These are phyloP conservation scores for Colletotrichum eleusines DNA, from an alignment of 2,329 filamentous ascomycete genomes.

Conservation along the genomic window DNA sequence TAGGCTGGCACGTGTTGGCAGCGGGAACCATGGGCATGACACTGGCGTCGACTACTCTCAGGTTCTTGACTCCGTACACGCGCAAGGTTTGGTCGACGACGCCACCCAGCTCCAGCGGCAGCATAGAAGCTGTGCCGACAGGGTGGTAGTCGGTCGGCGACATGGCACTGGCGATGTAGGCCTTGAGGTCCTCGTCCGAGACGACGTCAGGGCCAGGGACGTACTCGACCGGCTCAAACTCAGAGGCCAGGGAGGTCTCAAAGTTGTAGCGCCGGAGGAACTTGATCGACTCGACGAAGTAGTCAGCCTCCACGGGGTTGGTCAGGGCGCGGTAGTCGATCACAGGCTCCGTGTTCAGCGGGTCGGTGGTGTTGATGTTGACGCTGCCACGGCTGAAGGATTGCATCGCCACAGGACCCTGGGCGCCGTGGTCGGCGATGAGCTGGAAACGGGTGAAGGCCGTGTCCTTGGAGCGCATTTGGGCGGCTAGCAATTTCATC, in stretches of 20 bases:
- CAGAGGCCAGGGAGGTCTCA: constrained; percentile 51
- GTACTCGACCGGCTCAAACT: constrained; percentile 50
- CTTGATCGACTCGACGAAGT: constrained; percentile 53
- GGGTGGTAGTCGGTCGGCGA: constrained; percentile 56
- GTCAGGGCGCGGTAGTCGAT: constrained; percentile 55
- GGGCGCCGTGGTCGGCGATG: constrained; percentile 42
- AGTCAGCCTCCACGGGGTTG: constrained; percentile 54
- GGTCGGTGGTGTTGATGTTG: constrained; percentile 54
- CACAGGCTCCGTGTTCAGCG: constrained; percentile 50
- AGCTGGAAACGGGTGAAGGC: constrained; percentile 50
- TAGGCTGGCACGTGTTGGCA: constrained; percentile 50
- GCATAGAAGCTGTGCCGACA: constrained; percentile 62
- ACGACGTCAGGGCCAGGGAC: constrained; percentile 49
- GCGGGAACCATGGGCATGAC: constrained; percentile 48
- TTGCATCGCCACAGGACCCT: constrained; percentile 48
- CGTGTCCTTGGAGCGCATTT: constrained; percentile 51
- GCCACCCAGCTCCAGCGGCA: constrained; percentile 54
- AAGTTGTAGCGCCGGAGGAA: constrained; percentile 53
- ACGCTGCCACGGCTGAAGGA: constrained; percentile 53
- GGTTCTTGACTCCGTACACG: constrained; percentile 48
- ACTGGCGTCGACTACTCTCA: constrained; percentile 49
- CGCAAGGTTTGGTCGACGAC: constrained; percentile 49
- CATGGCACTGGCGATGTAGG: constrained; percentile 41
- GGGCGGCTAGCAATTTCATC: constrained; percentile 52
- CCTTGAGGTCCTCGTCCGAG: constrained; percentile 50